Evolutionary conservation across 306 rosid species (phyloP), one percentile per base, ranked within the genome.

Genomic region (Rosa multiflora): DNA sequence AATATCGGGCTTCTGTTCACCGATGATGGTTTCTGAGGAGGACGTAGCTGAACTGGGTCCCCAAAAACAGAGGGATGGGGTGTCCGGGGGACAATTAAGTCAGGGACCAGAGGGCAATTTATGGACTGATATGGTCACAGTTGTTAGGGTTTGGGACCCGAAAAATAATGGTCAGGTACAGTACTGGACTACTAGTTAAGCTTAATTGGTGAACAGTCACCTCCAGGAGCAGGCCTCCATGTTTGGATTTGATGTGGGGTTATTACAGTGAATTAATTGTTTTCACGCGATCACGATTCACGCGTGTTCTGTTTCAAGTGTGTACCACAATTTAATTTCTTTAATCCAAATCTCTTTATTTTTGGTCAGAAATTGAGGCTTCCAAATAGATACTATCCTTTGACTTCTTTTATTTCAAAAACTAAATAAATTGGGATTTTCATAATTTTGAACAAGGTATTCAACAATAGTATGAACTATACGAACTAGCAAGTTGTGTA

Each of bases 81-180:
- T 59, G 10, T 32, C 10, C 26, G 42, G 82, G 83, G 37, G 84
- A 79, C 86, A 83, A 46, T 75, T 66, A 74, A 72, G 76, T 37
- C 70, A 77, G 79, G 59, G 47, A 55, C 58, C 76, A 75, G 66
- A 76, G 21, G 39, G 72, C 70, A 63, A 43, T 69, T 82, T 9
- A 71, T 52, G 49, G 81, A 80, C 78, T 55, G 10, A 23, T 59
- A 23, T 23, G 44, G 73, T 29, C 68, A 43, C 35, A 70, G 75
- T 75, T 8, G 72, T 18, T 39, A 32, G 64, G 81, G 46, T 61
- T 59, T 61, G 23, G 85, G 89, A 80, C 69, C 85, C 80, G 79
- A 49, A 76, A 74, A 67, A 58, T 23, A 35, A 40, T 76, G 73
- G 75, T 21, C 40, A 53, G 58, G 44, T 32, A 47, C 73, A 3